Percentiles rank a stretch among this genome's conserved stretches.
These are phyloP conservation scores for Myxozyma udenii DNA, from an alignment of 805 yeast genomes.

Conservation along the genomic window DNA sequence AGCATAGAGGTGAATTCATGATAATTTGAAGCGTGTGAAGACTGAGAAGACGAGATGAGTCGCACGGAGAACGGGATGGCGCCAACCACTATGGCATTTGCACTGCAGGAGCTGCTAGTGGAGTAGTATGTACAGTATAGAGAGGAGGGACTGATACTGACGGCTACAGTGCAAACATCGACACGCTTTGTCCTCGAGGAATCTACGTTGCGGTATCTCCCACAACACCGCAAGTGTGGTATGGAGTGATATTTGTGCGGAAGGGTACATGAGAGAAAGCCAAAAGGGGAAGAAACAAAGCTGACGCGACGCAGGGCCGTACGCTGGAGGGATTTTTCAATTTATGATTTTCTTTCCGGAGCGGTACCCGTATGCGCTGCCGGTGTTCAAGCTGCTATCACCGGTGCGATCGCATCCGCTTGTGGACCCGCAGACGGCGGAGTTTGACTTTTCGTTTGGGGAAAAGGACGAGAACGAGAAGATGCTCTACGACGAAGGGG, in stretches of 20 bases:
- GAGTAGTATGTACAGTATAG: slow-evolving; percentile 2
- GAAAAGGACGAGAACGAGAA: slow-evolving; percentile 10
- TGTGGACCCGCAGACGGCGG: slow-evolving; percentile 18
- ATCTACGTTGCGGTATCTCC: slow-evolving; percentile 22
- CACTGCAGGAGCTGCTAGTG: slow-evolving; percentile 12
- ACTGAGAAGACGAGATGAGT: no score
- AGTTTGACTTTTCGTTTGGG: slow-evolving; percentile 16
- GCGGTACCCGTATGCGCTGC: slow-evolving; percentile 19
- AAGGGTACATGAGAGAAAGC: no score
- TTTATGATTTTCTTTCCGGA: slow-evolving; percentile 27
- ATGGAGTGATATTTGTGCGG: slow-evolving; percentile 24
- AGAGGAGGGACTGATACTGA: neutral
- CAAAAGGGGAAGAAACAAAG: no score
- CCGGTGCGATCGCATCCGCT: slow-evolving; percentile 19
- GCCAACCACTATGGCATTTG: slow-evolving; percentile 8
- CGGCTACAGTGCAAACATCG: slow-evolving; percentile 18
- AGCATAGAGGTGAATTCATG: no score
- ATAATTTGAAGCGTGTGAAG: no score
- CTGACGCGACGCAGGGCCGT: slow-evolving; percentile 22
- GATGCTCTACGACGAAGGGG: slow-evolving; percentile 7
- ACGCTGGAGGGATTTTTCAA: slow-evolving; percentile 26
- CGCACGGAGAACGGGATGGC: no score
- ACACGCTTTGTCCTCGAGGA: slow-evolving; percentile 21
- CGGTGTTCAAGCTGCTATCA: slow-evolving; percentile 17
- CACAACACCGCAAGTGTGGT: slow-evolving; percentile 28